Conservation (phyloP, 2,329 filamentous ascomycete genomes). For the Pseudogymnoascus sp. region DNA sequence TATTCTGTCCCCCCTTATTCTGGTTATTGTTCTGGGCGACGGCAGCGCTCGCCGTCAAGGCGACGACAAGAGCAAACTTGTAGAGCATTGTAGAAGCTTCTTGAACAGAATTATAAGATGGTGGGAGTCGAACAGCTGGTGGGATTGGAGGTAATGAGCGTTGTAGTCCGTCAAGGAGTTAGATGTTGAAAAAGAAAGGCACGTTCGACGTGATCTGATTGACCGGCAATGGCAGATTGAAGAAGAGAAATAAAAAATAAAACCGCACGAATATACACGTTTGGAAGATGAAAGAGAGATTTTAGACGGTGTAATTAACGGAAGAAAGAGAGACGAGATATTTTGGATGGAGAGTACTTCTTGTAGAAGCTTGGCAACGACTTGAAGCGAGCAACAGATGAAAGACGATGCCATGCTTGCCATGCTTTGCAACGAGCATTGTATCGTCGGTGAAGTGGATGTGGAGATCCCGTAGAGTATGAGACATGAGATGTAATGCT, state of each 20-base stretch:
- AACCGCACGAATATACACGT: constrained; percentile 5
- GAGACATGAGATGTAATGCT: constrained; percentile 2
- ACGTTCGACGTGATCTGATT: constrained; percentile 32
- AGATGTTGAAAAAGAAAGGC: constrained; percentile 25
- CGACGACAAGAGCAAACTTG: not conserved
- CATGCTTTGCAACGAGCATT: constrained; percentile 1
- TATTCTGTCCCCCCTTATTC: not conserved
- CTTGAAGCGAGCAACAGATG: constrained; percentile 6
- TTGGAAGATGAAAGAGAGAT: constrained; percentile 25
- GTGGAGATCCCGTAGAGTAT: constrained; percentile 1
- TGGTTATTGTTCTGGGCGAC: not conserved
- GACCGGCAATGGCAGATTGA: constrained; percentile 26
- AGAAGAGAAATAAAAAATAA: constrained; percentile 17
- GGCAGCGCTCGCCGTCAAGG: not conserved
- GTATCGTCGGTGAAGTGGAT: not conserved
- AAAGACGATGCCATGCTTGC: not conserved
- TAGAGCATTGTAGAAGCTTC: not conserved
- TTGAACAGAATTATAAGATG: not conserved
- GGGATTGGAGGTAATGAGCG: constrained; percentile 21
- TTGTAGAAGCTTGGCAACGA: constrained; percentile 27
- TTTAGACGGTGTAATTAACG: constrained; percentile 20
- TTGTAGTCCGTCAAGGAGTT: constrained; percentile 29
- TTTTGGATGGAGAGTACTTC: constrained; percentile 21
- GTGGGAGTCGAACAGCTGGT: not conserved
- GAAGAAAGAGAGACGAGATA: constrained; percentile 17